phyloP scores from a whole-genome alignment of 768 basidiomycete species.

The Myochromella boudieri region DNA sequence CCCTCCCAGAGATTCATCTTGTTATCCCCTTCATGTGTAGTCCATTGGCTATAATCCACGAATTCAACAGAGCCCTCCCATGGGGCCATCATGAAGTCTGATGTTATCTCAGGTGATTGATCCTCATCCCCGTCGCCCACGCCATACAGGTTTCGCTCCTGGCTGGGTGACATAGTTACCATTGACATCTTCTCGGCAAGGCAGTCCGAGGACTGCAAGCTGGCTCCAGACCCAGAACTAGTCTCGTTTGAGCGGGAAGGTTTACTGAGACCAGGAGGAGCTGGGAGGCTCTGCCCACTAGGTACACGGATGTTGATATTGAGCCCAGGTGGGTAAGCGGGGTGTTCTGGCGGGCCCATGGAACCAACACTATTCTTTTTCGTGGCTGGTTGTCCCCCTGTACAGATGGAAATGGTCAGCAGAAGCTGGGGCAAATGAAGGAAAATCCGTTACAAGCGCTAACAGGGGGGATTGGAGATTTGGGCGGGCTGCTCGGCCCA shows the following conservation, averaged over 20 bases:
- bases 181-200: constrained; percentile 16
- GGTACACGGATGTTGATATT: constrained; percentile 7
- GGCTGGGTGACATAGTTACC: constrained; percentile 24
- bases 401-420: neutral
- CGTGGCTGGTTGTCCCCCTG: constrained; percentile 5
- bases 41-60: constrained; percentile 6
- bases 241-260: constrained; percentile 8
- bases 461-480: neutral
- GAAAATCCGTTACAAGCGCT: constrained; percentile 9
- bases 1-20: constrained; percentile 27
- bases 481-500: neutral
- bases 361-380: neutral
- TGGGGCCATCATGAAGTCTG: constrained; percentile 22
- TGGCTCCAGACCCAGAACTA: constrained; percentile 8
- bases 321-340: constrained; percentile 17
- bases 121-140: neutral
- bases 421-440: too few relatives aligned
- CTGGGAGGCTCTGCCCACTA: constrained; percentile 3
- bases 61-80: constrained; percentile 19
- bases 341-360: neutral
- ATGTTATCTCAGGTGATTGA: constrained; percentile 17
- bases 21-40: neutral
- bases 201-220: constrained; percentile 5
- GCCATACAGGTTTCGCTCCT: constrained; percentile 23
- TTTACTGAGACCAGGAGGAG: constrained; percentile 17